phyloP scores from a whole-genome alignment of 352 stramenopile species.

The Phytophthora parvispora region DNA sequence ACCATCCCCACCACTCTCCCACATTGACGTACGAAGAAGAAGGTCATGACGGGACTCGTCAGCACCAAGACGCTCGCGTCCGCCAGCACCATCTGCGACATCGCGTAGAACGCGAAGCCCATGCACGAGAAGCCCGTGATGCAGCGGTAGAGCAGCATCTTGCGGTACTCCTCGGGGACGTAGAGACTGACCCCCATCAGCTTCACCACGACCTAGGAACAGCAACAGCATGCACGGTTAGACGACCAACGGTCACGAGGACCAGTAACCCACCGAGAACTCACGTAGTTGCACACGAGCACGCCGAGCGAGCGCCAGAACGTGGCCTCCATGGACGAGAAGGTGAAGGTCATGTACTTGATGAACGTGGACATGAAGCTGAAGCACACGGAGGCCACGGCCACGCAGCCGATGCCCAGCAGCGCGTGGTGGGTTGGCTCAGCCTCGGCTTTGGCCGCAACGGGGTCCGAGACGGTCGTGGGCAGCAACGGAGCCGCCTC shows the following conservation, averaged over 20 bases:
- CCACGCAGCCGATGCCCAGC: conserved; percentile 65
- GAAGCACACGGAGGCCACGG: conserved; percentile 75
- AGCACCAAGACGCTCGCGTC: conserved; percentile 76
- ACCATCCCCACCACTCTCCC: background rate
- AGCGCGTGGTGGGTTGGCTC: conserved; percentile 51
- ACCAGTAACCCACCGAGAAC: background rate
- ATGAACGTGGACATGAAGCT: conserved; percentile 82
- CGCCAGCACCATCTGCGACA: conserved; percentile 82
- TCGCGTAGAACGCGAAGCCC: conserved; percentile 75
- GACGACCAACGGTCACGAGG: background rate
- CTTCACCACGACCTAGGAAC: conserved; percentile 26
- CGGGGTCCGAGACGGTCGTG: background rate
- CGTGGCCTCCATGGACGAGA: conserved; percentile 81
- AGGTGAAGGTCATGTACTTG: conserved; percentile 77
- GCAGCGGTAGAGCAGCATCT: conserved; percentile 65
- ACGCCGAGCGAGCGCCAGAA: conserved; percentile 76
- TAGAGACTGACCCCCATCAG: conserved; percentile 40
- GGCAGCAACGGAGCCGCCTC: conserved; percentile 25
- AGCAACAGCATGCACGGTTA: no score
- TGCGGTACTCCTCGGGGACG: conserved; percentile 44
- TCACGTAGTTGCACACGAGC: conserved; percentile 68
- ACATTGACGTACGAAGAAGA: conserved; percentile 31
- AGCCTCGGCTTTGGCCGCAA: conserved; percentile 7
- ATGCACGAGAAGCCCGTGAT: conserved; percentile 71
- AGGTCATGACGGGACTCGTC: conserved; percentile 41